Evolutionary conservation across 2,329 filamentous ascomycete species (phyloP).

Genomic region (Ascochyta lentis): DNA sequence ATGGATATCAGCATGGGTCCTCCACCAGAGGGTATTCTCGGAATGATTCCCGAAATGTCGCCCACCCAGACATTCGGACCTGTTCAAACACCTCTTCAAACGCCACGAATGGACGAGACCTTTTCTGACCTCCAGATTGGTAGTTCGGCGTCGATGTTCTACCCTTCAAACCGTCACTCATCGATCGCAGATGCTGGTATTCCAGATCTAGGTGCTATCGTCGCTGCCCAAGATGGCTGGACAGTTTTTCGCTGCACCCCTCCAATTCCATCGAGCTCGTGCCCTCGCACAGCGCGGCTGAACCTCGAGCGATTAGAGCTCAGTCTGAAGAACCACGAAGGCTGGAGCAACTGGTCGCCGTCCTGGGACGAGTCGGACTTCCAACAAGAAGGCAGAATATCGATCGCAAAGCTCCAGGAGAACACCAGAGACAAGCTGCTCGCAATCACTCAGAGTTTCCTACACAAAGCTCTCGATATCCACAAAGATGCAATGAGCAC

Average conservation of each 20-base stretch:
- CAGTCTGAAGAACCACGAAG: slow-evolving; percentile 59
- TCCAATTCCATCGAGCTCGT: slow-evolving; percentile 55
- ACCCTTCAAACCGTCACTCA: slow-evolving; percentile 49
- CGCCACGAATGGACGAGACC: slow-evolving; percentile 55
- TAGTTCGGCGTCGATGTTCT: slow-evolving; percentile 52
- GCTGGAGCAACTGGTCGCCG: slow-evolving; percentile 60
- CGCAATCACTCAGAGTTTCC: slow-evolving; percentile 73
- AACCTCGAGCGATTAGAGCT: slow-evolving; percentile 61
- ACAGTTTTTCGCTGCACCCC: slow-evolving; percentile 61
- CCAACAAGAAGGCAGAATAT: slow-evolving; percentile 54
- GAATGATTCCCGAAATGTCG: slow-evolving; percentile 55
- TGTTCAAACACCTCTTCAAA: slow-evolving; percentile 56
- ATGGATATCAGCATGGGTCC: slow-evolving; percentile 54
- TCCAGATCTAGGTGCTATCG: slow-evolving; percentile 56
- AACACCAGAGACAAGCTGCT: slow-evolving; percentile 71
- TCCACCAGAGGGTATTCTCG: slow-evolving; percentile 51
- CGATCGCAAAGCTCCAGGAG: slow-evolving; percentile 58
- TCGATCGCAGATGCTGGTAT: slow-evolving; percentile 49
- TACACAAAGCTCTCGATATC: slow-evolving; percentile 74
- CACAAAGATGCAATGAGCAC: slow-evolving; percentile 61
- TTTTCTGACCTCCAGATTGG: slow-evolving; percentile 57
- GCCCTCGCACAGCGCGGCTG: slow-evolving; percentile 58
- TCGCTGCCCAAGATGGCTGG: slow-evolving; percentile 60
- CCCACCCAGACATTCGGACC: slow-evolving; percentile 47
- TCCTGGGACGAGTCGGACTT: slow-evolving; percentile 58